Evolutionary conservation across 2,329 filamentous ascomycete species (phyloP), one percentile per base, ranked within the genome.

Genomic region (Dactylellina sp.): DNA sequence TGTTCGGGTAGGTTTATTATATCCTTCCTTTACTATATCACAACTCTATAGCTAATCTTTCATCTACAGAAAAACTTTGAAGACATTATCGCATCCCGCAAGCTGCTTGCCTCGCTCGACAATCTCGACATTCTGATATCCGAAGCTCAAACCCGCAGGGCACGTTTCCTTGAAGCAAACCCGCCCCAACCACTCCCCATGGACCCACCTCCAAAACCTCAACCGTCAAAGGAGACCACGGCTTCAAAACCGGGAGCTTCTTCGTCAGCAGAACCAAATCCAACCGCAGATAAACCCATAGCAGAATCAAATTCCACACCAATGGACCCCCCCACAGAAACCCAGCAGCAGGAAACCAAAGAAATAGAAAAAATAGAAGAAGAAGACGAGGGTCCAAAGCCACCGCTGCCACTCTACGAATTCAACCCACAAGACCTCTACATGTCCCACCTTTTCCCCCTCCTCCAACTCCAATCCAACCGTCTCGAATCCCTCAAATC

Each of bases 51-150:
- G 18, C 47, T 24, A 24, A 47, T 22, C 7, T 20, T 47, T 25
- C 4, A 9, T n/a, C 24, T 22, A 50, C 47, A 72, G 68, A 72
- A 61, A 72, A 72, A 72, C 55, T 72, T 72, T 42, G 60, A 72
- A 47, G 68, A 72, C 7, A 72, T 72, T 6, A 24, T 65, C 28
- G 55, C 68, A 6, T 60, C 60, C 7, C 47, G 68, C 20, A 72
- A 72, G 28, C 60, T 72, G n/a, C 47, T 72, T 9, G 68, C 68
- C 20, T 64, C 68, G 0, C 53, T 72, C 1, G 68, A 72, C 25
- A 72, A 72, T 28, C 60, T 72, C 25, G 68, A 72, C 28, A 72
- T 72, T 28, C 60, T 72, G 6, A 65, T 72, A 24, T 64, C 68
- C 11, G 68, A 72, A 37, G 68, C 68, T n/a, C 68, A 72, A 49